Percentiles rank a stretch among this genome's conserved stretches.
Evolutionary conservation across 2,329 filamentous ascomycete genomes (phyloP).

Genomic region (Nothophoma quercina): DNA sequence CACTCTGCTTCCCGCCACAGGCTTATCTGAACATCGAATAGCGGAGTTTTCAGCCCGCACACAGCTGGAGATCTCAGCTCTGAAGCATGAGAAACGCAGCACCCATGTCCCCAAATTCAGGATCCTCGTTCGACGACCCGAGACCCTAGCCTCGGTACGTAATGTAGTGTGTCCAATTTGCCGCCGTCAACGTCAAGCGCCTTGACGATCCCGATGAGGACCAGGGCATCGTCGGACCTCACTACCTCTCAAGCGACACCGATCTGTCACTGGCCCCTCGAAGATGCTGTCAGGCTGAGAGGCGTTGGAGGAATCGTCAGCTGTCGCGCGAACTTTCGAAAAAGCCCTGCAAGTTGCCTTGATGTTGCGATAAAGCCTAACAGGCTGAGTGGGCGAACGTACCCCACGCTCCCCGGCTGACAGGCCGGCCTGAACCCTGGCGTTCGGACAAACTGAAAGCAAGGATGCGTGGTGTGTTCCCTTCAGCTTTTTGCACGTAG

Average conservation of each 20-base stretch:
- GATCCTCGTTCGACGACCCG: slow-evolving; percentile 12
- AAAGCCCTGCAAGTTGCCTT: slow-evolving; percentile 2
- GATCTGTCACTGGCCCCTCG: background rate
- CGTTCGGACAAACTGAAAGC: too few relatives aligned
- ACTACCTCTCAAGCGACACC: background rate
- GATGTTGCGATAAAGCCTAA: background rate
- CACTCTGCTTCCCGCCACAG: slow-evolving; percentile 30
- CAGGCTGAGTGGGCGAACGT: background rate
- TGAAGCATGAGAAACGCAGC: background rate
- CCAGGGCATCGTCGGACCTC: background rate
- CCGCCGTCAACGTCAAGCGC: background rate
- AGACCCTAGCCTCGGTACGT: slow-evolving; percentile 17
- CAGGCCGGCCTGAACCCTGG: background rate
- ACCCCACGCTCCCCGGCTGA: slow-evolving; percentile 4
- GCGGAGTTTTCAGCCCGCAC: slow-evolving; percentile 1
- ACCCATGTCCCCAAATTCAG: background rate
- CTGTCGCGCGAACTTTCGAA: background rate
- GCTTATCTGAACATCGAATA: slow-evolving; percentile 35
- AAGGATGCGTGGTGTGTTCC: too few relatives aligned
- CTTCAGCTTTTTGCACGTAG: too few relatives aligned
- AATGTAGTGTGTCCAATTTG: slow-evolving; percentile 5
- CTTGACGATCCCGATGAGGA: too few relatives aligned
- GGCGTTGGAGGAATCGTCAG: background rate
- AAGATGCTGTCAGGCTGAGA: background rate
- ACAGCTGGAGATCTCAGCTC: background rate